phyloP scores from a whole-genome alignment of 2,329 filamentous ascomycete species.

The Diaporthe sp. region DNA sequence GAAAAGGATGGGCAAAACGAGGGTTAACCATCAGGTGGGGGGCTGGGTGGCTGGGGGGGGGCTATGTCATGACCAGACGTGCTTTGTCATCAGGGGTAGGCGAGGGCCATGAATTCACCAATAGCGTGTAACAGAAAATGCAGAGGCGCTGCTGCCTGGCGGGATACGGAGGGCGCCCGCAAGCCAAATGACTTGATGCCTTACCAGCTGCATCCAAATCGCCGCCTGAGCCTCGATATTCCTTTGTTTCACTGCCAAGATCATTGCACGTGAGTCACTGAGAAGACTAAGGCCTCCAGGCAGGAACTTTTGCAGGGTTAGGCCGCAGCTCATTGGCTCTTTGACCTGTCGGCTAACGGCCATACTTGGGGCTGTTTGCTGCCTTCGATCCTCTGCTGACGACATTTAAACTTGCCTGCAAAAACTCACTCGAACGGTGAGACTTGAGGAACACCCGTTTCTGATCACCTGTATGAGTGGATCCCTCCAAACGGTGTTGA shows the following conservation, averaged over 20 bases:
- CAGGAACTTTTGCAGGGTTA: constrained; percentile 17
- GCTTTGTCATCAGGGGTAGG: constrained; percentile 16
- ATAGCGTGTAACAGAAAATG: constrained; percentile 31
- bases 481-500: neutral
- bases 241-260: neutral
- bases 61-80: too few species aligned
- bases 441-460: neutral
- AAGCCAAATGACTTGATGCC: neutral
- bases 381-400: neutral
- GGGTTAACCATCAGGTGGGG: neutral
- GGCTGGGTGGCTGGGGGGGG: too few species aligned
- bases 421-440: neutral
- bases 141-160: constrained; percentile 1
- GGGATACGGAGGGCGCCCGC: neutral
- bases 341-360: neutral
- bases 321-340: constrained; percentile 10
- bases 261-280: neutral
- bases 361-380: neutral
- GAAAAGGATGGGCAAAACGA: too few species aligned
- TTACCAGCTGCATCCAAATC: neutral
- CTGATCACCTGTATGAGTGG: neutral
- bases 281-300: neutral
- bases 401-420: neutral
- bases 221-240: neutral
- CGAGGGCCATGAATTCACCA: neutral